These are phyloP conservation scores for Colletotrichum tanaceti DNA, from an alignment of 2,329 filamentous ascomycete genomes.

Conservation along the genomic window DNA sequence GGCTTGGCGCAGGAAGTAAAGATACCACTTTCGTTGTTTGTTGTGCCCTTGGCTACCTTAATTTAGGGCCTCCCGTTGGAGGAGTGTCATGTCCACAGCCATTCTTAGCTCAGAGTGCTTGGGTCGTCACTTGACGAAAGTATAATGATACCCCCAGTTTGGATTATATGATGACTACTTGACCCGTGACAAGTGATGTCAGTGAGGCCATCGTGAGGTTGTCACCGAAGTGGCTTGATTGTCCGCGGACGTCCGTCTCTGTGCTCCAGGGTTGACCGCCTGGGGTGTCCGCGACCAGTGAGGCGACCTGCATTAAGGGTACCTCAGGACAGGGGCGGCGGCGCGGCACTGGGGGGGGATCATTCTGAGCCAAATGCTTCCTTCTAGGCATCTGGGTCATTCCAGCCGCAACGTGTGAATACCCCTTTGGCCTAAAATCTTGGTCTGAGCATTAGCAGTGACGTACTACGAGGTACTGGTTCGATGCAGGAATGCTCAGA, in stretches of 20 bases:
- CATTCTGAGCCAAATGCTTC: conserved; percentile 7
- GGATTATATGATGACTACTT: not conserved
- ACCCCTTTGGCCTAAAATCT: conserved; percentile 32
- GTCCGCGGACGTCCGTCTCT: conserved; percentile 9
- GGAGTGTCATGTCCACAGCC: conserved; percentile 1
- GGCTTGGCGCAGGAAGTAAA: conserved; percentile 18
- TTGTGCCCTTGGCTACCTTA: conserved; percentile 22
- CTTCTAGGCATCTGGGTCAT: conserved; percentile 35
- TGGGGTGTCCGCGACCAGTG: conserved; percentile 14
- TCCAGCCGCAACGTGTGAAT: conserved; percentile 37
- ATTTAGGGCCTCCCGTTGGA: not conserved
- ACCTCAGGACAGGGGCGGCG: conserved; percentile 8
- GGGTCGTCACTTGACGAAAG: conserved; percentile 26
- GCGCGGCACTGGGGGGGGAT: conserved; percentile 4
- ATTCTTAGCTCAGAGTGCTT: conserved; percentile 31
- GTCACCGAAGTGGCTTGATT: not conserved
- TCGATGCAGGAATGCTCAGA: conserved; percentile 39
- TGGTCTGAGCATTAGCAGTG: conserved; percentile 34
- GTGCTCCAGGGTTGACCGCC: not conserved
- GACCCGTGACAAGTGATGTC: conserved; percentile 11
- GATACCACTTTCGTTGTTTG: conserved; percentile 22
- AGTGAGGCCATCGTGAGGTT: conserved; percentile 30
- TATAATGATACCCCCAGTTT: conserved; percentile 39
- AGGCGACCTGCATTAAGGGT: conserved; percentile 19
- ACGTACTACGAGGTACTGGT: conserved; percentile 35